A percentile compares a stretch with the other conserved stretches of the same genome.
These are phyloP conservation scores for Wickerhamomyces bovis DNA, from an alignment of 805 yeast species.

Conservation along the genomic window DNA sequence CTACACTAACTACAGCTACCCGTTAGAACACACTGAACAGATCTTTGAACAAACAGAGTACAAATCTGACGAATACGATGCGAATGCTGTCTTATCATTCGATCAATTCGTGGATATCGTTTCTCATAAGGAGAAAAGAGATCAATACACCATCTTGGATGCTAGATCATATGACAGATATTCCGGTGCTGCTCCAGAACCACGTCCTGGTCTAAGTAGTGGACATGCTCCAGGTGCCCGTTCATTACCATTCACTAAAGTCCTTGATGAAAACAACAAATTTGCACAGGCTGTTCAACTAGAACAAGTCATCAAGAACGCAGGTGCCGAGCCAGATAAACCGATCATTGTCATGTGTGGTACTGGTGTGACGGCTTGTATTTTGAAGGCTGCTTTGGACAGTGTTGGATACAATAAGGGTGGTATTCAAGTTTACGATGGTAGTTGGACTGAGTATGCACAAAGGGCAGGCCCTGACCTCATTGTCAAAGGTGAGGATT, in stretches of 20 bases:
- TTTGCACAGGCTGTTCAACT: slow-evolving; percentile 47
- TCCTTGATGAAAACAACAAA: slow-evolving; percentile 42
- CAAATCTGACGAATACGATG: slow-evolving; percentile 30
- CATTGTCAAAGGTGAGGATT: slow-evolving; percentile 37
- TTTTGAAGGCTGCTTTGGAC: slow-evolving; percentile 70
- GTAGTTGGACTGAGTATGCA: slow-evolving; percentile 88
- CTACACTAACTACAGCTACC: slow-evolving; percentile 42
- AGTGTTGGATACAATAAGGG: slow-evolving; percentile 39
- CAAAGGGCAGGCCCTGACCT: slow-evolving; percentile 55
- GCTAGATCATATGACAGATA: slow-evolving; percentile 77
- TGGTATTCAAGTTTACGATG: slow-evolving; percentile 67
- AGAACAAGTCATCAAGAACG: slow-evolving; percentile 36
- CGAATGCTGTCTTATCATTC: slow-evolving; percentile 52
- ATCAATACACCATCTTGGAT: slow-evolving; percentile 57
- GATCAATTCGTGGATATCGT: slow-evolving; percentile 64
- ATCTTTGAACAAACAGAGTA: slow-evolving; percentile 25
- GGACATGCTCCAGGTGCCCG: slow-evolving; percentile 86
- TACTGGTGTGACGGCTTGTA: slow-evolving; percentile 92
- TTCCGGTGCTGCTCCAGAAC: slow-evolving; percentile 79
- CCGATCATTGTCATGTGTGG: slow-evolving; percentile 90
- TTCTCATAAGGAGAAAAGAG: slow-evolving; percentile 35
- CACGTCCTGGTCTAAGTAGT: slow-evolving; percentile 78
- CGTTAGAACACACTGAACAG: slow-evolving; percentile 32
- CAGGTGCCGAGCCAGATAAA: slow-evolving; percentile 35
- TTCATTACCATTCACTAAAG: slow-evolving; percentile 66